Base-by-base conservation (phyloP, 345 rosid species). In the Luvunga scandens region DNA sequence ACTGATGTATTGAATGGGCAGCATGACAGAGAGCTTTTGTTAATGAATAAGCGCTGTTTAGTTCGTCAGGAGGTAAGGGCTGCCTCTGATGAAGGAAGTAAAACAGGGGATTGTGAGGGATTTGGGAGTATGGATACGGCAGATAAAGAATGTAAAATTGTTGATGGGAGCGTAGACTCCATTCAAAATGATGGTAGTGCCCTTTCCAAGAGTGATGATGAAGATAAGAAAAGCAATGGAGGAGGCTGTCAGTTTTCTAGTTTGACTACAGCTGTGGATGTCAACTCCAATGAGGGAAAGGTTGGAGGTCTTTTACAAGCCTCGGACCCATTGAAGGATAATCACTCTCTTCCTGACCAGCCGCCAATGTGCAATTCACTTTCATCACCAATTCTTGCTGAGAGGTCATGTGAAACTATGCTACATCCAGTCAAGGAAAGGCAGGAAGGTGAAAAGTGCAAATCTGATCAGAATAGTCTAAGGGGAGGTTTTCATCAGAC, bases 1-100 rank as follows among this genome's bases (percentile, higher is more conserved):
- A 88, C 86, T 77, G 94, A 96, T 81, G 99, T 88, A 50, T 87
- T 96, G 79, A 79, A 62, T 65, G 91, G 95, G 77, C 77, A 0
- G 71, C 81, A 59, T 75, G 78, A 65, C 62, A 82, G 79, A 83
- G 86, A 76, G 67, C 78, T 71, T 64, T 79, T 77, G 48, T 72
- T 75, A 72, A 79, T 79, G 45, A 36, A 34, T 21, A 55, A 77
- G 36, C 75, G 69, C 68, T 19, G 64, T 69, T 73, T 80, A 59
- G 66, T 73, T 28, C 65, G 50, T 68, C 81, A 36, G 14, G 89
- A 81, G 63, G 72, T 39, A 24, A 66, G 33, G 24, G 63, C 13
- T 73, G 34, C 80, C 66, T 75, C 73, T 69, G 69, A 75, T 72
- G 84, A 79, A 72, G 62, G 70, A 33, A 74, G 75, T 79, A 74